phyloP scores from a whole-genome alignment of 148 eudicot species.

The Pharnaceum exiguum region DNA sequence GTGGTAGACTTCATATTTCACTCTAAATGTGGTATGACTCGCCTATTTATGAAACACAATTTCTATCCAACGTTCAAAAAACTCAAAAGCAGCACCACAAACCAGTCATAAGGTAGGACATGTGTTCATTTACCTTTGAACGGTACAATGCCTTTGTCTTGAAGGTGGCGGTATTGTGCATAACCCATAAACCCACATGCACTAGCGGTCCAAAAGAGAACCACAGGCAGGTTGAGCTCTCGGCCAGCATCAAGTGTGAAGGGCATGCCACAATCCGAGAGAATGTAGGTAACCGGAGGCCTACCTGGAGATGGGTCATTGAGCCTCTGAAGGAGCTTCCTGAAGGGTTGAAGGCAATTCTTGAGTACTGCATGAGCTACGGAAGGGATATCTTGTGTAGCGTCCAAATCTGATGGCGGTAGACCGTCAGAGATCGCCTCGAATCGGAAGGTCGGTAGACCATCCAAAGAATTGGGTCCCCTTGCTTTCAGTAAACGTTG shows the following conservation, averaged over 20 bases:
- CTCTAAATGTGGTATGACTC: too few species aligned
- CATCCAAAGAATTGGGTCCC: constrained; percentile 18
- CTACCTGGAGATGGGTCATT: background rate
- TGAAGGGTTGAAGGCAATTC: constrained; percentile 11
- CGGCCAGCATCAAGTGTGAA: constrained; percentile 10
- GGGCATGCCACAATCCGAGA: constrained; percentile 19
- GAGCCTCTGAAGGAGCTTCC: constrained; percentile 2
- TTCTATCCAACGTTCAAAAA: too few species aligned
- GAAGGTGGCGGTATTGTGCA: background rate
- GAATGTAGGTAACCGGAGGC: constrained; percentile 18
- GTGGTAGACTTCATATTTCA: too few species aligned
- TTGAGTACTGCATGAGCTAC: background rate
- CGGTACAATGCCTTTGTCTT: constrained; percentile 11
- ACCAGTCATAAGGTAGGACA: too few species aligned
- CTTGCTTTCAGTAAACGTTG: constrained; percentile 17
- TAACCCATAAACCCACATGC: constrained; percentile 20
- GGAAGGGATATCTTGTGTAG: constrained; percentile 21
- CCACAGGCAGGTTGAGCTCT: constrained; percentile 3
- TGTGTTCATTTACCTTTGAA: constrained; percentile 31
- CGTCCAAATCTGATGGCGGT: constrained; percentile 14
- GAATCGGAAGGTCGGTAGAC: constrained; percentile 23
- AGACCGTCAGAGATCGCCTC: constrained; percentile 30
- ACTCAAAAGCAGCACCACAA: too few species aligned
- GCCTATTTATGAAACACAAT: too few species aligned
- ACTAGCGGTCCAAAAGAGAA: constrained; percentile 21